Evolutionary conservation across 1,284 basidiomycete genomes (phyloP).

Genomic region (Ceratobasidium sp.): DNA sequence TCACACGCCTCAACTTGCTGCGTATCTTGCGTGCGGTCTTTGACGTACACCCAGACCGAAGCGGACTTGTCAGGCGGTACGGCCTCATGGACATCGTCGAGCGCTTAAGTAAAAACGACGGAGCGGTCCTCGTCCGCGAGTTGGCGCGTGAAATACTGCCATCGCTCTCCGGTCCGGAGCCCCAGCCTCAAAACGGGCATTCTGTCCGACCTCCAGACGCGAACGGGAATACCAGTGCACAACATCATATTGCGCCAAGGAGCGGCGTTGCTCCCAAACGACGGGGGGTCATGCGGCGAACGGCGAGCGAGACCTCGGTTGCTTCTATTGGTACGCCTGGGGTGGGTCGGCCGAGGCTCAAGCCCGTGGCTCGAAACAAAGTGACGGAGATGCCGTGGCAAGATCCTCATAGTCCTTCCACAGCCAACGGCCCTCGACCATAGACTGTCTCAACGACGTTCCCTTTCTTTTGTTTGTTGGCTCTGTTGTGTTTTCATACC

Average conservation of each 20-base stretch:
- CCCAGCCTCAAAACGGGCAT: neutral
- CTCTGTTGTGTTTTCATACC: slow-evolving; percentile 4
- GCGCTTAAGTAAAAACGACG: slow-evolving; percentile 81
- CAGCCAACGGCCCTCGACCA: neutral
- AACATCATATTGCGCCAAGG: slow-evolving; percentile 33
- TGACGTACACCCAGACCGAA: slow-evolving; percentile 88
- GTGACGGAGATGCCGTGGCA: slow-evolving; percentile 30
- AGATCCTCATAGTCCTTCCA: slow-evolving; percentile 13
- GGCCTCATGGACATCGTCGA: slow-evolving; percentile 81
- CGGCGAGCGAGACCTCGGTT: slow-evolving; percentile 42
- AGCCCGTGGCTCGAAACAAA: slow-evolving; percentile 34
- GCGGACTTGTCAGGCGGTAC: slow-evolving; percentile 80
- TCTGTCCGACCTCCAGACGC: neutral
- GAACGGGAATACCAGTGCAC: slow-evolving; percentile 16
- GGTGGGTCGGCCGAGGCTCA: slow-evolving; percentile 9
- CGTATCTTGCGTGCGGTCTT: slow-evolving; percentile 86
- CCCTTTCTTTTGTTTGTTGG: neutral
- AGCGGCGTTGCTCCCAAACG: slow-evolving; percentile 36
- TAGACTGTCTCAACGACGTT: neutral
- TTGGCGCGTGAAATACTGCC: slow-evolving; percentile 85
- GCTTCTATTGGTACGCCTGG: slow-evolving; percentile 17
- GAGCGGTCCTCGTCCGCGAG: slow-evolving; percentile 89
- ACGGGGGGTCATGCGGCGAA: slow-evolving; percentile 43
- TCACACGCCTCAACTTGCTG: slow-evolving; percentile 89
- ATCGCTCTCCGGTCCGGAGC: slow-evolving; percentile 55